These are phyloP conservation scores for Brettanomyces bruxellensis DNA, from an alignment of 805 yeast genomes.

Conservation along the genomic window DNA sequence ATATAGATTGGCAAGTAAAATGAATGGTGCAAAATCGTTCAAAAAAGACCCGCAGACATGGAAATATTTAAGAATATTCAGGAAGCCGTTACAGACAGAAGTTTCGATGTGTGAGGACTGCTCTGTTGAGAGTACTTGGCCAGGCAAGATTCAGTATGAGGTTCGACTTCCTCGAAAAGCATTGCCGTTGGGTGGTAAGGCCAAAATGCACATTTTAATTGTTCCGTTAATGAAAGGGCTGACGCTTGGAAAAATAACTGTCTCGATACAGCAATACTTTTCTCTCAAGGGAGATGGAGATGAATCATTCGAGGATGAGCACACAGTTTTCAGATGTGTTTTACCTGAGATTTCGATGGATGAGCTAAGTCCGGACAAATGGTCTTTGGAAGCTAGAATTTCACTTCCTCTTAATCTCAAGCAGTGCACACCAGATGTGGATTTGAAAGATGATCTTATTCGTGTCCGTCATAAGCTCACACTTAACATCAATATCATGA, in stretches of 20 bases:
- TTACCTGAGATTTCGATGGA: slow-evolving; percentile 25
- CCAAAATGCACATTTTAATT: slow-evolving; percentile 33
- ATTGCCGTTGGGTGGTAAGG: slow-evolving; percentile 36
- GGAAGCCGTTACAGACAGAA: slow-evolving; percentile 35
- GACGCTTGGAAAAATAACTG: slow-evolving; percentile 25
- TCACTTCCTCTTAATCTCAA: slow-evolving; percentile 32
- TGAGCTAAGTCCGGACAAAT: slow-evolving; percentile 32
- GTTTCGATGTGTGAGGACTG: slow-evolving; percentile 32
- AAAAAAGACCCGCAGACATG: slow-evolving; percentile 12
- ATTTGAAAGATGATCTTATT: slow-evolving; percentile 30
- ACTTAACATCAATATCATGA: slow-evolving; percentile 34
- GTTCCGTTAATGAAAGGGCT: slow-evolving; percentile 42
- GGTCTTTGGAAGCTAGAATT: slow-evolving; percentile 35
- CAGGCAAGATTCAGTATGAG: slow-evolving; percentile 41
- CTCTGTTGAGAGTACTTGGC: slow-evolving; percentile 43
- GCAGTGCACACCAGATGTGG: slow-evolving; percentile 35
- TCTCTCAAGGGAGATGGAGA: slow-evolving; percentile 17
- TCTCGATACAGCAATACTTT: slow-evolving; percentile 26
- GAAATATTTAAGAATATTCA: slow-evolving; percentile 34
- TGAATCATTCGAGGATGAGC: slow-evolving; percentile 17
- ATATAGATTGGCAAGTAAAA: slow-evolving; percentile 28
- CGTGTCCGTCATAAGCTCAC: slow-evolving; percentile 38
- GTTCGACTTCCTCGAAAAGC: slow-evolving; percentile 35
- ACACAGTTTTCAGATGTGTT: slow-evolving; percentile 24
- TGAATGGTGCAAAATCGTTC: slow-evolving; percentile 9